Conservation (phyloP, 2,329 filamentous ascomycete species). For the Colletotrichum navitas region DNA sequence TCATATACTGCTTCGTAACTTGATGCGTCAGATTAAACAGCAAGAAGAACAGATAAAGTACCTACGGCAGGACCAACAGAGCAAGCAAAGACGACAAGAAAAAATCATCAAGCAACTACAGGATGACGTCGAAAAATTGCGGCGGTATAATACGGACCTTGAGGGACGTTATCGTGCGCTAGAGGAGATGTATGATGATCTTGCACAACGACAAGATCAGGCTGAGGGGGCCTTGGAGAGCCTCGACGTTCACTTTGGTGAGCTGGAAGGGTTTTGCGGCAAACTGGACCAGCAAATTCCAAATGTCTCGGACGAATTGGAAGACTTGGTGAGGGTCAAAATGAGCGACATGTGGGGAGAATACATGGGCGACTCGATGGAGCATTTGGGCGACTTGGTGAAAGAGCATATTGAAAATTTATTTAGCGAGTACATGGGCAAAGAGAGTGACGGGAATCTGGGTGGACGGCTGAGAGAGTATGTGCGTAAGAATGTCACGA, state of each 20-base stretch:
- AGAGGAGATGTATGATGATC: background rate
- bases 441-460: background rate
- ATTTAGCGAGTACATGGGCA: background rate
- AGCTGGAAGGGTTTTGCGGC: background rate
- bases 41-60: background rate
- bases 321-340: background rate
- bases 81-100: constrained; percentile 1
- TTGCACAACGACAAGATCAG: background rate
- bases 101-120: background rate
- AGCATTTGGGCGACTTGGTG: background rate
- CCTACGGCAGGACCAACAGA: background rate
- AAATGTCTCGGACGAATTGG: background rate
- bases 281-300: constrained; percentile 6
- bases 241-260: background rate
- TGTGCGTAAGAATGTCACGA: constrained; percentile 2
- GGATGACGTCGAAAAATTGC: background rate
- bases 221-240: background rate
- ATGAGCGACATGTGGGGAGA: constrained; percentile 4
- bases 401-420: background rate
- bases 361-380: background rate
- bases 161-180: background rate
- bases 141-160: background rate
- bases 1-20: background rate
- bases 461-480: constrained; percentile 4
- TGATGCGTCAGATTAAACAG: background rate